phyloP scores from a whole-genome alignment of 2,329 filamentous ascomycete species.

The Podosphaera xanthii region DNA sequence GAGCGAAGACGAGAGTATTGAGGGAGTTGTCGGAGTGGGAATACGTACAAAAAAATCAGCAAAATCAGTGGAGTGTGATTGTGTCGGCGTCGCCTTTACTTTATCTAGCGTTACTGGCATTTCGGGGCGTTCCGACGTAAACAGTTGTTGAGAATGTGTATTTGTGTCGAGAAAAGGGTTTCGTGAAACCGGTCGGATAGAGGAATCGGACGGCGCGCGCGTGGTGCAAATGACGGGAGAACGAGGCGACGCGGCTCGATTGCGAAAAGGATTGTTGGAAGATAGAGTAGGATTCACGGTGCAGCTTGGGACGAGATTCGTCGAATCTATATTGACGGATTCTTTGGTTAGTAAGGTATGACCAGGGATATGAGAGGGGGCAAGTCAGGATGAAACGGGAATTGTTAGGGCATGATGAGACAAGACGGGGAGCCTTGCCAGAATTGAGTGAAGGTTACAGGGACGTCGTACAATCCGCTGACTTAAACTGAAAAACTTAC shows the following conservation, averaged over 20 bases:
- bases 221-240: constrained; percentile 17
- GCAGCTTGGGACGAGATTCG: constrained; percentile 25
- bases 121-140: constrained; percentile 7
- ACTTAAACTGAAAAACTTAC: too few relatives aligned
- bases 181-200: constrained; percentile 36
- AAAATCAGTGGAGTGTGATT: constrained; percentile 23
- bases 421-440: neutral
- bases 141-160: neutral
- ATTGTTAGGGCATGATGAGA: neutral
- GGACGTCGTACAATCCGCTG: too few relatives aligned
- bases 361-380: neutral
- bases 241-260: constrained; percentile 41
- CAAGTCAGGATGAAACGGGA: neutral
- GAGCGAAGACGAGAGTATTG: neutral
- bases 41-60: constrained; percentile 58
- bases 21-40: constrained; percentile 1
- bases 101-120: constrained; percentile 19
- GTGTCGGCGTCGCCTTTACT: neutral
- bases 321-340: constrained; percentile 4
- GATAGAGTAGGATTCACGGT: constrained; percentile 32
- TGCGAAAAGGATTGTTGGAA: constrained; percentile 63
- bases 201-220: constrained; percentile 30
- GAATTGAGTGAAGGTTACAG: too few relatives aligned
- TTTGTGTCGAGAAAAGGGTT: constrained; percentile 50
- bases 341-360: constrained; percentile 8